Percentiles rank a stretch among this genome's conserved stretches.
Evolutionary conservation across 1,139 yeast species (phyloP).

Genomic region (Candida sp.): DNA sequence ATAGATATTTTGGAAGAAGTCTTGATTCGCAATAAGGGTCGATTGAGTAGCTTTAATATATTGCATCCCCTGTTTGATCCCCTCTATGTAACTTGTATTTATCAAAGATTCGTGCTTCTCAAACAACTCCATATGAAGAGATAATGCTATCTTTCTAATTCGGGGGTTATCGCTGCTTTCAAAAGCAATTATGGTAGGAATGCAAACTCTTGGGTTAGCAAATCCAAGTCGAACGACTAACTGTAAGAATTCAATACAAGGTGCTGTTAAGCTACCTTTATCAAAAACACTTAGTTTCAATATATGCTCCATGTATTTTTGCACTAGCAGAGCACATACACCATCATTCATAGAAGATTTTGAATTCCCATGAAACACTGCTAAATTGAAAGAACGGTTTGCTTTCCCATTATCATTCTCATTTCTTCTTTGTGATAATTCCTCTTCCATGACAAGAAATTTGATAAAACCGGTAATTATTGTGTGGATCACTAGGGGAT

Average conservation of each 20-base stretch:
- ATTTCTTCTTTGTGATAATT: slow-evolving; percentile 27
- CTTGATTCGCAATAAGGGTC: slow-evolving; percentile 13
- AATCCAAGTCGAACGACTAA: slow-evolving; percentile 60
- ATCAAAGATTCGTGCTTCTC: slow-evolving; percentile 70
- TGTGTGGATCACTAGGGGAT: slow-evolving; percentile 34
- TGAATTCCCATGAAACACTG: slow-evolving; percentile 51
- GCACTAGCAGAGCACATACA: slow-evolving; percentile 68
- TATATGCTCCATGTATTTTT: slow-evolving; percentile 52
- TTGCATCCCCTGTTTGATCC: slow-evolving; percentile 50
- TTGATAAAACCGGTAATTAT: slow-evolving; percentile 53
- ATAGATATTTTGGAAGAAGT: slow-evolving; percentile 31
- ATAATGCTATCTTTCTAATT: slow-evolving; percentile 47
- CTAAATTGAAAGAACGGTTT: slow-evolving; percentile 27
- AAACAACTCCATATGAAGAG: slow-evolving; percentile 52
- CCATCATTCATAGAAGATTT: slow-evolving; percentile 56
- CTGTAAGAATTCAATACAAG: slow-evolving; percentile 53
- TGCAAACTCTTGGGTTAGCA: slow-evolving; percentile 69
- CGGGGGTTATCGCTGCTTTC: slow-evolving; percentile 48
- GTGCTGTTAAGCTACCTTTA: slow-evolving; percentile 38
- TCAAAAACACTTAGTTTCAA: slow-evolving; percentile 47
- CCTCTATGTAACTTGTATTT: slow-evolving; percentile 62
- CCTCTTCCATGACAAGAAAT: slow-evolving; percentile 54
- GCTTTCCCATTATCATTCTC: slow-evolving; percentile 28
- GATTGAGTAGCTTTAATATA: slow-evolving; percentile 32
- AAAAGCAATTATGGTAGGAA: slow-evolving; percentile 68